Conservation (phyloP, 2,329 filamentous ascomycete species). For the Paracorniculantispora psalliotae region DNA sequence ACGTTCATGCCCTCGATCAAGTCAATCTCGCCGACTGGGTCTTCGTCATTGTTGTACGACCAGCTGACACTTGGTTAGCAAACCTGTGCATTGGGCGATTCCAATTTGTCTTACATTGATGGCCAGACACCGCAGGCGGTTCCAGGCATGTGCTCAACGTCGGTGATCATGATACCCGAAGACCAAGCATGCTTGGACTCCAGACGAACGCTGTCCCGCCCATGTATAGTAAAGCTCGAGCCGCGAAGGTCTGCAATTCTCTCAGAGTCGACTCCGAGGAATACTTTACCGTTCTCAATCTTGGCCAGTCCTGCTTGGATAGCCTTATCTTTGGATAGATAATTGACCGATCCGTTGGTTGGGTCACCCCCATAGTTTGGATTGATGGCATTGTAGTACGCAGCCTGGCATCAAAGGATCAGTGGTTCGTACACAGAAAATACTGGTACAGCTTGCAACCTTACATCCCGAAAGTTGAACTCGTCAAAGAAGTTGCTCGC, state of each 20-base stretch:
- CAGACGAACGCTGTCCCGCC: background rate
- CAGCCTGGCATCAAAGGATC: background rate
- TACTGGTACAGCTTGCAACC: background rate
- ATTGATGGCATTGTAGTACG: background rate
- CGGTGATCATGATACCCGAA: background rate
- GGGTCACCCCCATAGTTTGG: background rate
- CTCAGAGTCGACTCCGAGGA: background rate
- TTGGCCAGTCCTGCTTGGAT: background rate
- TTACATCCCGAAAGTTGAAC: background rate
- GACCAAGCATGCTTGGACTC: background rate
- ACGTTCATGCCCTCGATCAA: conserved; percentile 68
- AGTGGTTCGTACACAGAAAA: background rate
- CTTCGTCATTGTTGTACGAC: conserved; percentile 14
- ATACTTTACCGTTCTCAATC: background rate
- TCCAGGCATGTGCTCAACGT: conserved; percentile 19
- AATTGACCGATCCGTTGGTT: background rate
- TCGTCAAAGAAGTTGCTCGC: background rate
- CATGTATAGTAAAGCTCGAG: background rate
- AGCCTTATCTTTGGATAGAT: background rate
- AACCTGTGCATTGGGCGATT: background rate
- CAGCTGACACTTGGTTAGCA: background rate
- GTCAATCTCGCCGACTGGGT: conserved; percentile 58
- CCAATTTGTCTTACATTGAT: conserved; percentile 15
- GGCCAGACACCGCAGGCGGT: conserved; percentile 19
- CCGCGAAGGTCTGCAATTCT: background rate